Evolutionary conservation across 192 early-diverging fungal species (phyloP).

Genomic region (Coemansia umbellata): DNA sequence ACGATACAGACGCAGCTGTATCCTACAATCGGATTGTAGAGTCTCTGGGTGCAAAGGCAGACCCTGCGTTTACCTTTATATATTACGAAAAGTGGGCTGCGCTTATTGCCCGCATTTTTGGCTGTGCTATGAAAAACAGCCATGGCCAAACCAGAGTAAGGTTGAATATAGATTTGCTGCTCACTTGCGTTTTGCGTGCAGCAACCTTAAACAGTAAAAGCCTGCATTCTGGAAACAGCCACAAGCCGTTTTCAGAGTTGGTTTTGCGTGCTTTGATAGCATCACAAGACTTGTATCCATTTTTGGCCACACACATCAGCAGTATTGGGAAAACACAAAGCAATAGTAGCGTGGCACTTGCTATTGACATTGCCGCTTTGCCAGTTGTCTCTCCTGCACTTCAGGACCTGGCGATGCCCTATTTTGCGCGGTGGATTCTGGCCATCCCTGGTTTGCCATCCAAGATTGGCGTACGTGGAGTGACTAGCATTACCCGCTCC

Average conservation of each 20-base stretch:
- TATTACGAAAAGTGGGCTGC: constrained; percentile 12
- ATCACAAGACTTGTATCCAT: constrained; percentile 19
- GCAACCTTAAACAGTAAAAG: not conserved
- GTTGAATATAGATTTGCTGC: constrained; percentile 1
- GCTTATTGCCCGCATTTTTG: constrained; percentile 17
- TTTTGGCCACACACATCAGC: constrained; percentile 18
- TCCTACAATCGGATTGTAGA: too few species aligned
- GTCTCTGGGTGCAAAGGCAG: too few species aligned
- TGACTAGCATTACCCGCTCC: constrained; percentile 14
- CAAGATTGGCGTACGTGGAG: constrained; percentile 32
- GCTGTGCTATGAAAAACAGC: constrained; percentile 2
- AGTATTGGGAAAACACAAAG: not conserved
- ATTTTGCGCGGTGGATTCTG: constrained; percentile 30
- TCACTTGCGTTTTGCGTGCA: not conserved
- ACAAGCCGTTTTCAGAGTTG: not conserved
- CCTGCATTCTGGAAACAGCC: not conserved
- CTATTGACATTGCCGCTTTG: constrained; percentile 8
- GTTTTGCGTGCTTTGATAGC: constrained; percentile 14
- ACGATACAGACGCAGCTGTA: too few species aligned
- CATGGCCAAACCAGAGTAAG: not conserved
- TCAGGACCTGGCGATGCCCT: constrained; percentile 10
- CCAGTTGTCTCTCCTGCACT: constrained; percentile 9
- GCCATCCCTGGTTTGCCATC: constrained; percentile 38
- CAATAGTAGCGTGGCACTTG: not conserved
- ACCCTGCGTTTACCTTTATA: too few species aligned